A percentile compares a stretch with the other conserved stretches of the same genome.
Evolutionary conservation across 2,329 filamentous ascomycete genomes (phyloP).

Genomic region (Colletotrichum sp.): DNA sequence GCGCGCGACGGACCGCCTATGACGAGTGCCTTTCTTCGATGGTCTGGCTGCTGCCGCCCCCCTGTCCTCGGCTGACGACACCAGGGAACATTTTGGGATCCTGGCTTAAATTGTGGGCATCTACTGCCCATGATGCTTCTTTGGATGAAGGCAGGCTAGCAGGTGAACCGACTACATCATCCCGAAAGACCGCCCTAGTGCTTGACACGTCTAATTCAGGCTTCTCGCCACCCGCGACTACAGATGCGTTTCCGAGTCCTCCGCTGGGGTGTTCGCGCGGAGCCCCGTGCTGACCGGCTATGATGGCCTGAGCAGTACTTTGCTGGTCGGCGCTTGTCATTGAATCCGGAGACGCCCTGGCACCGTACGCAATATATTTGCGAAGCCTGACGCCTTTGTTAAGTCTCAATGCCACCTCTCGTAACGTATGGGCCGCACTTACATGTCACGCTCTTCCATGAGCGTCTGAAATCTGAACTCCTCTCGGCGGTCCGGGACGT

Average conservation of each 20-base stretch:
- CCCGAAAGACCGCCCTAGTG: background rate
- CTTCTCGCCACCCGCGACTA: background rate
- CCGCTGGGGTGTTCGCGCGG: background rate
- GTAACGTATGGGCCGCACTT: constrained; percentile 40
- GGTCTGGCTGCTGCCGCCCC: background rate
- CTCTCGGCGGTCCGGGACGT: constrained; percentile 91
- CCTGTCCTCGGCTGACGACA: constrained; percentile 58
- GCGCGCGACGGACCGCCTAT: background rate
- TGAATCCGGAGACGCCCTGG: background rate
- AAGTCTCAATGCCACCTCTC: background rate
- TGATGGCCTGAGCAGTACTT: background rate
- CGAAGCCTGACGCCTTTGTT: constrained; percentile 2
- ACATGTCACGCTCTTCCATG: constrained; percentile 85
- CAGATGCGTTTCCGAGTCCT: background rate
- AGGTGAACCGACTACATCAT: constrained; percentile 16
- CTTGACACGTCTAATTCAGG: background rate
- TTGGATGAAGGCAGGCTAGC: constrained; percentile 12
- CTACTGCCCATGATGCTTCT: constrained; percentile 42
- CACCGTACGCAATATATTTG: constrained; percentile 11
- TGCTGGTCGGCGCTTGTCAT: background rate
- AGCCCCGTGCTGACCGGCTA: background rate
- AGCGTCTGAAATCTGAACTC: constrained; percentile 89
- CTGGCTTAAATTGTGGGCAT: constrained; percentile 56
- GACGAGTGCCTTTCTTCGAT: background rate
- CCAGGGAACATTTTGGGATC: constrained; percentile 78